These are phyloP conservation scores for Neonectria hederae DNA, from an alignment of 2,329 filamentous ascomycete genomes.

Conservation along the genomic window DNA sequence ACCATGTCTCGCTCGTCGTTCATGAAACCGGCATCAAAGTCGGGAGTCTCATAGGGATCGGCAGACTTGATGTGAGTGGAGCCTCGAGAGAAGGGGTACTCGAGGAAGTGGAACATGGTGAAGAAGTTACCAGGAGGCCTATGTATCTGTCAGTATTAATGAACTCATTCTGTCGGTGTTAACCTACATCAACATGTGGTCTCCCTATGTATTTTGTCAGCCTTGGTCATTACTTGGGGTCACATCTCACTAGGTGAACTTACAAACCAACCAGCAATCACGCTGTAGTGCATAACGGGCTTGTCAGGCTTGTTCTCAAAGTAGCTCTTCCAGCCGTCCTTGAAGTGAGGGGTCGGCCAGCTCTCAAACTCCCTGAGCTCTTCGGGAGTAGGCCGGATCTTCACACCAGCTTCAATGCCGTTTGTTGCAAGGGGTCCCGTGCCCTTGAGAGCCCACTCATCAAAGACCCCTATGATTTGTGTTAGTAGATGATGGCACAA, in stretches of 20 bases:
- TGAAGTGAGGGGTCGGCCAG: conserved; percentile 81
- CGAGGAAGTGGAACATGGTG: conserved; percentile 84
- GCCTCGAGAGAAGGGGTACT: conserved; percentile 80
- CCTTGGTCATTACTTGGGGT: too few species aligned
- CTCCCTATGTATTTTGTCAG: conserved; percentile 42
- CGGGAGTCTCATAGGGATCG: conserved; percentile 76
- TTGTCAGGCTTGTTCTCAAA: conserved; percentile 88
- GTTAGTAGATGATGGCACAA: neutral
- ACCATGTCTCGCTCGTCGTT: conserved; percentile 87
- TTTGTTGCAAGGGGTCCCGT: conserved; percentile 82
- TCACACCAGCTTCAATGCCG: conserved; percentile 82
- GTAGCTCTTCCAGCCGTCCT: conserved; percentile 80
- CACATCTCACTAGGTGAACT: neutral
- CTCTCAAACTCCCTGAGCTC: conserved; percentile 74
- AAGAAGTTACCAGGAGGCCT: conserved; percentile 83
- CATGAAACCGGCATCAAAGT: conserved; percentile 87
- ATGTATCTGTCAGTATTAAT: conserved; percentile 43
- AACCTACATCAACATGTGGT: conserved; percentile 66
- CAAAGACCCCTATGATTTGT: conserved; percentile 63
- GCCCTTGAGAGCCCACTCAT: conserved; percentile 82
- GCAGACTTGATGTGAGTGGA: conserved; percentile 76
- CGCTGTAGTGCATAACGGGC: conserved; percentile 86
- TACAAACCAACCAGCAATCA: conserved; percentile 73
- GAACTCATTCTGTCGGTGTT: accelerated
- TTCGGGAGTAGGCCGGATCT: conserved; percentile 75